Percentiles rank a stretch among this genome's conserved stretches.
phyloP scores from a whole-genome alignment of 108 stramenopile genomes.

The Cylindrotheca fusiformis region DNA sequence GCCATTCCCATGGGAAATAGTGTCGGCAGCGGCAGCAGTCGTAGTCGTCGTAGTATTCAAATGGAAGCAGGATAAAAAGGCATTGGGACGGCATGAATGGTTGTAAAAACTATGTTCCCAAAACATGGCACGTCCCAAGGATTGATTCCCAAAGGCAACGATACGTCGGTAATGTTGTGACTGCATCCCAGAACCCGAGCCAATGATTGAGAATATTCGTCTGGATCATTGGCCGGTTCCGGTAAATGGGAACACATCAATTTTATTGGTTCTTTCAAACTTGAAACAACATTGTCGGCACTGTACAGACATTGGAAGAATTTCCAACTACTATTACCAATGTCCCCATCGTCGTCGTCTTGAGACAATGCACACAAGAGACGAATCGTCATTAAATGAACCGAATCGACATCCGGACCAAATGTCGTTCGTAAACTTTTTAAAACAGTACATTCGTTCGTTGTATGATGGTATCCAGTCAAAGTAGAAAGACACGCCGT shows the following conservation, averaged over 20 bases:
- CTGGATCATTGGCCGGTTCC: neutral
- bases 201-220: neutral
- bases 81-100: constrained; percentile 42
- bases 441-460: constrained; percentile 1
- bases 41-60: too few relatives aligned
- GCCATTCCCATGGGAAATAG: neutral
- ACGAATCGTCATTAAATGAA: constrained; percentile 17
- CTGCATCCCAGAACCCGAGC: constrained; percentile 34
- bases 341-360: neutral
- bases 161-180: constrained; percentile 35
- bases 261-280: neutral
- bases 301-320: constrained; percentile 1
- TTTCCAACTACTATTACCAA: too few relatives aligned
- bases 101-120: constrained; percentile 42
- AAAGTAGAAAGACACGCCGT: neutral
- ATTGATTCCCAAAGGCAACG: constrained; percentile 24
- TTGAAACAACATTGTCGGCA: neutral
- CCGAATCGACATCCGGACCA: neutral
- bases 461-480: neutral
- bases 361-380: constrained; percentile 5
- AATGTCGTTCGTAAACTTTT: neutral
- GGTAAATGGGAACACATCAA: neutral
- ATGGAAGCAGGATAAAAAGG: constrained; percentile 40
- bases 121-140: constrained; percentile 33
- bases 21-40: neutral